Conservation (phyloP, 176 grass and related monocot species). For the Cocos nucifera region DNA sequence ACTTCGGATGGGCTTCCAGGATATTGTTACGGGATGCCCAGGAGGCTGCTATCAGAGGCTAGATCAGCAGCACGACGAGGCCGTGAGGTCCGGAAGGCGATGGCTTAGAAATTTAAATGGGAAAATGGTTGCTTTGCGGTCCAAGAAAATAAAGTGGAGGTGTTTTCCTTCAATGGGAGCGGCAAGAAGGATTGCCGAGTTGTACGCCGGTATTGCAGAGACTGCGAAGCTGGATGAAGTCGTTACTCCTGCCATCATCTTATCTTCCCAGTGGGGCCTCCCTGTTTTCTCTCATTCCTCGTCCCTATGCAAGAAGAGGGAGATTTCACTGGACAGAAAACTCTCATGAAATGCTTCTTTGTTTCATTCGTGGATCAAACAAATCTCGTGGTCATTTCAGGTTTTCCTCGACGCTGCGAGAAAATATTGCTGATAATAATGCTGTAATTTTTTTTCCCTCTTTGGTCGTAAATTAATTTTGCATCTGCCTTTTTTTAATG, state of each 20-base stretch:
- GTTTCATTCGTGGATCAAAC: no score
- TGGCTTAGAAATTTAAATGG: constrained; percentile 8
- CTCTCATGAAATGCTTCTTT: no score
- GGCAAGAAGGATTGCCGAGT: constrained; percentile 22
- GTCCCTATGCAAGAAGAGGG: constrained; percentile 8
- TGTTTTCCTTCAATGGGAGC: constrained; percentile 26
- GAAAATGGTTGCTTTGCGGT: constrained; percentile 15
- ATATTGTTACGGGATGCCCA: constrained; percentile 13
- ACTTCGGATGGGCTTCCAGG: constrained; percentile 30
- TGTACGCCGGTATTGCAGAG: not conserved
- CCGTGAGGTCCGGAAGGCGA: not conserved
- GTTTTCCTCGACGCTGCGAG: no score
- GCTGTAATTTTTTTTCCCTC: no score
- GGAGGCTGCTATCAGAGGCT: constrained; percentile 31
- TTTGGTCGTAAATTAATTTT: no score
- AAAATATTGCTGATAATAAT: no score
- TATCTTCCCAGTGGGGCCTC: constrained; percentile 49
- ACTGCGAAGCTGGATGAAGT: not conserved
- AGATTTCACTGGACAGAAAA: no score
- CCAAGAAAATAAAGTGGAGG: constrained; percentile 34
- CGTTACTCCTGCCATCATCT: constrained; percentile 25
- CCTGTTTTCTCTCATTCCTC: constrained; percentile 39
- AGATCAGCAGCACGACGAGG: constrained; percentile 4
- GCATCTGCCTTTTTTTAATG: no score
- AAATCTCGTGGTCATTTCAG: no score